Evolutionary conservation across 805 yeast genomes (phyloP).

Genomic region (Candida taoyuanica): DNA sequence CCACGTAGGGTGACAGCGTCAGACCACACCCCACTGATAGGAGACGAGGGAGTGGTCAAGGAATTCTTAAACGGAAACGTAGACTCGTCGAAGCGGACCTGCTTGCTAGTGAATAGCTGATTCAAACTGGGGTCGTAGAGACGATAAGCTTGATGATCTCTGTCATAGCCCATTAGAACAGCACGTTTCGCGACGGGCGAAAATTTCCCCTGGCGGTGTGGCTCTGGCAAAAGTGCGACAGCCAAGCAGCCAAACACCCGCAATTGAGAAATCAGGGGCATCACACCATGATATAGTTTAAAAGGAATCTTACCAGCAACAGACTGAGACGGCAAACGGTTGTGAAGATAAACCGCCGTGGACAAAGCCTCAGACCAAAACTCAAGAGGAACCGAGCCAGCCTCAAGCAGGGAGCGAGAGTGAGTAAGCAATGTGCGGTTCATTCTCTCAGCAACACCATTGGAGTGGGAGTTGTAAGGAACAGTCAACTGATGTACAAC

Average conservation of each 20-base stretch:
- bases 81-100: not conserved
- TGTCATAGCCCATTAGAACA: conserved; percentile 5
- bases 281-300: not conserved
- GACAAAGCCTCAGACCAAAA: not conserved
- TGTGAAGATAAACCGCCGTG: not conserved
- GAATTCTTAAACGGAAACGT: not conserved
- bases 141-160: conserved; percentile 3
- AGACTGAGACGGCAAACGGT: not conserved
- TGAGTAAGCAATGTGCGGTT: not conserved
- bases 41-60: not conserved
- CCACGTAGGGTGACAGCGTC: not conserved
- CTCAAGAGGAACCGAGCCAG: not conserved
- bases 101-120: not conserved
- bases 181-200: not conserved
- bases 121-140: conserved; percentile 1
- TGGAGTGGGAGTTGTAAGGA: conserved; percentile 1
- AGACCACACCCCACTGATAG: not conserved
- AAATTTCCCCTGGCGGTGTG: conserved; percentile 1
- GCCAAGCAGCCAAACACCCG: conserved; percentile 5
- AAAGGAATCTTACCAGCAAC: not conserved
- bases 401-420: not conserved
- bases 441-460: conserved; percentile 1
- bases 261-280: conserved; percentile 1
- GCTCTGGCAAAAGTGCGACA: conserved; percentile 1
- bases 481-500: conserved; percentile 3